phyloP scores from a whole-genome alignment of 257 asterid genomes.

The Primulina eburnea region DNA sequence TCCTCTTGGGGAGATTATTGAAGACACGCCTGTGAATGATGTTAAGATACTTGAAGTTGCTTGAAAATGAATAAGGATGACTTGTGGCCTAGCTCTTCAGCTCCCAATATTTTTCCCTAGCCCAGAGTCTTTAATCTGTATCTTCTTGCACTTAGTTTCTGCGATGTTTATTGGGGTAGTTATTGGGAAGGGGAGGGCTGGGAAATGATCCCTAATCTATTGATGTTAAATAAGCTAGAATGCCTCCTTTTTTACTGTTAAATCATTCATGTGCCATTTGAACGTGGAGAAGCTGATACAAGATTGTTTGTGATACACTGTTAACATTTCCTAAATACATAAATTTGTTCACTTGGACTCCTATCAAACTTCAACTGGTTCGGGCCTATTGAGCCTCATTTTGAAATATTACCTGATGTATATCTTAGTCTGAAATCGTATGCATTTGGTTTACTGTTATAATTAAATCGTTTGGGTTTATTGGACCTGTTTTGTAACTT shows the following conservation, averaged over 20 bases:
- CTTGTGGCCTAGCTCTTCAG: conserved; percentile 7
- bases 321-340: neutral
- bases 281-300: neutral
- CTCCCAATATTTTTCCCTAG: neutral
- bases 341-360: neutral
- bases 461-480: neutral
- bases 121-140: neutral
- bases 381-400: neutral
- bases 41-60: conserved; percentile 10
- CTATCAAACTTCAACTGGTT: neutral
- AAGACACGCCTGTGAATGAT: conserved; percentile 10
- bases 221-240: neutral
- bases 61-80: conserved; percentile 9
- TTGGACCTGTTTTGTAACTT: neutral
- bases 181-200: conserved; percentile 1
- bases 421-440: neutral
- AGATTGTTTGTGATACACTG: neutral
- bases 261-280: conserved; percentile 5
- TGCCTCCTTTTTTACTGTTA: conserved; percentile 1
- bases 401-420: neutral
- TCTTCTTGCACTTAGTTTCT: neutral
- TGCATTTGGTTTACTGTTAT: neutral
- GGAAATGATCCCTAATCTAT: neutral
- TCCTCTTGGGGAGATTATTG: neutral
- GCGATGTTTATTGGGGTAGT: neutral